Conservation (phyloP, 2,329 filamentous ascomycete species). For the Thielaviopsis populi region DNA sequence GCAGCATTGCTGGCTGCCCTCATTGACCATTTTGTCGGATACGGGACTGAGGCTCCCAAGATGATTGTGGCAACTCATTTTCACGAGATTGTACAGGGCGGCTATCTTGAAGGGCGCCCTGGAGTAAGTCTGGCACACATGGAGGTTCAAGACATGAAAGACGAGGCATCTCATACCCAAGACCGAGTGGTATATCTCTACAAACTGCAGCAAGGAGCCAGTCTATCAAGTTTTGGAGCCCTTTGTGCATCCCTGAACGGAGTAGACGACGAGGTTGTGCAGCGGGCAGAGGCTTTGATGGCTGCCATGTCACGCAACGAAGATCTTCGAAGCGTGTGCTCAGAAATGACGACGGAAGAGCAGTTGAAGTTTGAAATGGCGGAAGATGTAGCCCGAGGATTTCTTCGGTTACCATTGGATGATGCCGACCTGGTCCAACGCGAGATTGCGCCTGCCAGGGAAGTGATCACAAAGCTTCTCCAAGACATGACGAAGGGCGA, state of each 20-base stretch:
- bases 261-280: slow-evolving; percentile 54
- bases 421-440: background rate
- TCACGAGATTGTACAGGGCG: slow-evolving; percentile 57
- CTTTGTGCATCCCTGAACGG: slow-evolving; percentile 79
- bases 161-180: slow-evolving; percentile 36
- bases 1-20: slow-evolving; percentile 43
- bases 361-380: slow-evolving; percentile 52
- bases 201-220: slow-evolving; percentile 50
- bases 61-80: slow-evolving; percentile 49
- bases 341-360: slow-evolving; percentile 52
- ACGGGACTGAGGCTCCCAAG: slow-evolving; percentile 35
- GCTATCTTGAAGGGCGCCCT: slow-evolving; percentile 30
- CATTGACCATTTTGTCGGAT: slow-evolving; percentile 38
- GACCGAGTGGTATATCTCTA: slow-evolving; percentile 64
- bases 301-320: slow-evolving; percentile 54
- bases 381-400: slow-evolving; percentile 42
- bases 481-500: background rate
- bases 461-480: slow-evolving; percentile 9
- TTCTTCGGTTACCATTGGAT: slow-evolving; percentile 27
- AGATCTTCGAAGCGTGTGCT: slow-evolving; percentile 59
- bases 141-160: slow-evolving; percentile 42
- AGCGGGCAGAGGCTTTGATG: slow-evolving; percentile 61
- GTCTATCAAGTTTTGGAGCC: slow-evolving; percentile 69
- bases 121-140: slow-evolving; percentile 51
- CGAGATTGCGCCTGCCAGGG: slow-evolving; percentile 8